Percentiles rank a stretch among this genome's conserved stretches.
Conservation (phyloP, 2,329 filamentous ascomycete genomes). For the Monosporascus cannonballus region DNA sequence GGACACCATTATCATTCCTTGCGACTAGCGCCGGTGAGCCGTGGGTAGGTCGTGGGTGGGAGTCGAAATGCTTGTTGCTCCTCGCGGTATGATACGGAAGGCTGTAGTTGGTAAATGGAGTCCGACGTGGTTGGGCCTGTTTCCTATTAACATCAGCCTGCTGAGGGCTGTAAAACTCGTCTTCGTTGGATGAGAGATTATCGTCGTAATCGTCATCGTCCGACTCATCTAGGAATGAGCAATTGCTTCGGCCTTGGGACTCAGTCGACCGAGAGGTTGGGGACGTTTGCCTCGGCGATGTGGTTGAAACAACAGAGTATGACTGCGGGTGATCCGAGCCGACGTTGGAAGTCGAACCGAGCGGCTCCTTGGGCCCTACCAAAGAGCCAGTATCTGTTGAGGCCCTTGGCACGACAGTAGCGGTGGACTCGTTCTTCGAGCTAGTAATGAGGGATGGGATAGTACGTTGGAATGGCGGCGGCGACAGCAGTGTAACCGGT, state of each 20-base stretch:
- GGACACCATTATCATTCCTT: slow-evolving; percentile 17
- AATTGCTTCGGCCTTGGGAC: slow-evolving; percentile 30
- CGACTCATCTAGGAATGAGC: slow-evolving; percentile 41
- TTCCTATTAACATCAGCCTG: not conserved
- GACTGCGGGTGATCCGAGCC: slow-evolving; percentile 18
- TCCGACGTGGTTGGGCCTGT: not conserved
- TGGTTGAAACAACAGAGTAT: slow-evolving; percentile 22
- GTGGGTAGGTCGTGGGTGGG: slow-evolving; percentile 1
- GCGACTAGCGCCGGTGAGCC: slow-evolving; percentile 26
- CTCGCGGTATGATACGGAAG: slow-evolving; percentile 32
- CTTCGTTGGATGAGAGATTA: slow-evolving; percentile 27
- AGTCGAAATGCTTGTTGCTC: slow-evolving; percentile 15
- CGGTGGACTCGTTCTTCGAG: slow-evolving; percentile 11
- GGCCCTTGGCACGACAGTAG: slow-evolving; percentile 10
- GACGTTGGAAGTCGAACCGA: slow-evolving; percentile 3
- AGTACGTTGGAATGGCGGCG: slow-evolving; percentile 43
- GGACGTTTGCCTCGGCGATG: slow-evolving; percentile 24
- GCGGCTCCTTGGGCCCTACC: slow-evolving; percentile 5
- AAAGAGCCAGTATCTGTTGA: slow-evolving; percentile 9
- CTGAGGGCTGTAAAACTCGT: slow-evolving; percentile 23
- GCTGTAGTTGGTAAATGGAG: slow-evolving; percentile 38
- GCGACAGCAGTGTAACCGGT: slow-evolving; percentile 43
- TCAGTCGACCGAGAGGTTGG: slow-evolving; percentile 30
- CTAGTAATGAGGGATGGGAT: slow-evolving; percentile 19
- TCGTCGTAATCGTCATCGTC: slow-evolving; percentile 40